Base-by-base conservation (phyloP, 306 rosid genomes). In the Alnus rubra region DNA sequence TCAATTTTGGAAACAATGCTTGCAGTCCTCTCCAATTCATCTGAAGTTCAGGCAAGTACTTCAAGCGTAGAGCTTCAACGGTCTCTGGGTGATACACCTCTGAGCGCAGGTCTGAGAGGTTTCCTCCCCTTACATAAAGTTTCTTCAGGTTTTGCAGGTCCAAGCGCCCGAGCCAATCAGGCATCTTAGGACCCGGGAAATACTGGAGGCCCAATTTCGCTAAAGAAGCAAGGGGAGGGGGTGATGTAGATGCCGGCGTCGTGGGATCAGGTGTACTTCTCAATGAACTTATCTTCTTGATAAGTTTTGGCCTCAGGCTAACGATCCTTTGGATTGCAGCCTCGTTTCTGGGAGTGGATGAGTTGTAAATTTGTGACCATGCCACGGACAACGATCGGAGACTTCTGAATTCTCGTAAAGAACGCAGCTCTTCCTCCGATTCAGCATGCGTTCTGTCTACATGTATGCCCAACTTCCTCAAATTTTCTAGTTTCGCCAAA, bases 191-290 rank as follows among this genome's bases (percentile, higher is more conserved):
- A 12, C 0, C 4, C 14, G 71, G 81, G 62, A 59, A 77, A 35
- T 60, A 71, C 28, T 52, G 78, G 35, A 82, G 81, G 33, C 47
- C 44, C n/a, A 82, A 56, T 64, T 82, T 82, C 74, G 30, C 37
- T 47, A 76, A 44, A 8, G 5, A 39, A 31, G n/a, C 19, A 31
- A 9, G 50, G 12, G 10, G 19, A 39, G 23, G 28, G 33, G 64
- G 4, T 23, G 31, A 2, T 1, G 16, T 51, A 63, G 7, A 51
- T 35, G 5, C 45, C 9, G 62, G 45, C 4, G 45, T 6, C 45
- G 7, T 4, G 45, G 45, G 6, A 39, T 0, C 28, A 33, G 37
- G 37, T 33, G 37, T 33, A 33, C 37, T 33, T 33, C 37, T 33
- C 37, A 33, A 33, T 33, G 37, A 33, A 33, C 2, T 33, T 33